Percentiles rank a stretch among this genome's conserved stretches.
Evolutionary conservation across 2,329 filamentous ascomycete genomes (phyloP).

Genomic region (Basipetospora chlamydospora): DNA sequence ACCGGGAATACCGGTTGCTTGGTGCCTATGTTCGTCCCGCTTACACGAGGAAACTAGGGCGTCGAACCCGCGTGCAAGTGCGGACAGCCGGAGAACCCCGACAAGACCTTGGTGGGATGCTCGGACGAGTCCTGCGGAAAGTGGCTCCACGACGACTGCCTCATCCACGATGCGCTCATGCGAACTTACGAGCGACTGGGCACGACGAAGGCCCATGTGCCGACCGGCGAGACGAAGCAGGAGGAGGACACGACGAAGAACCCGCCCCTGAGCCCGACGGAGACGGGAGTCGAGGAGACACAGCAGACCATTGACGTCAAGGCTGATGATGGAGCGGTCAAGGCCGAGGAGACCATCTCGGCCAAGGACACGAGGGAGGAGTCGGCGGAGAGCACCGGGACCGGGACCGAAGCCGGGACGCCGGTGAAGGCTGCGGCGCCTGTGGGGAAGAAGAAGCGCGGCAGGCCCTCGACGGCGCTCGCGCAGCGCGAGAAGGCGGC

Average conservation of each 20-base stretch:
- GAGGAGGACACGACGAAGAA: constrained; percentile 12
- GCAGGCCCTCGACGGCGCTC: constrained; percentile 16
- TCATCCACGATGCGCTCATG: constrained; percentile 39
- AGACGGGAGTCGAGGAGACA: constrained; percentile 33
- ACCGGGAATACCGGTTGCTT: too few relatives aligned
- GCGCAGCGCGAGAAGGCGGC: constrained; percentile 10
- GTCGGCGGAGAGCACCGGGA: constrained; percentile 8
- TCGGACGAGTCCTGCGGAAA: constrained; percentile 36
- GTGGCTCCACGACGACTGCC: constrained; percentile 51
- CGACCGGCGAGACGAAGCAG: constrained; percentile 20
- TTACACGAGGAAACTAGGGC: too few relatives aligned
- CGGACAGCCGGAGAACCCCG: constrained; percentile 45
- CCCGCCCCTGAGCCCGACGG: constrained; percentile 35
- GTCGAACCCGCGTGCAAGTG: constrained; percentile 44
- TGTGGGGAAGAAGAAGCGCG: constrained; percentile 11
- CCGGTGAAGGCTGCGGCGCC: constrained; percentile 16
- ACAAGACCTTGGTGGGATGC: constrained; percentile 45
- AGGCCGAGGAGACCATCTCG: constrained; percentile 10
- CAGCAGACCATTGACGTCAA: constrained; percentile 39
- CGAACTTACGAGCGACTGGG: constrained; percentile 35
- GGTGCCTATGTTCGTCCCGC: too few relatives aligned
- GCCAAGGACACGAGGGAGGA: constrained; percentile 14
- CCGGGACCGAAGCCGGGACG: constrained; percentile 14
- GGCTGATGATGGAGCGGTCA: constrained; percentile 24
- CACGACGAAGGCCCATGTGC: constrained; percentile 32